These are phyloP conservation scores for Uronychia setigera DNA, from an alignment of 73 alveolate genomes.

Conservation along the genomic window DNA sequence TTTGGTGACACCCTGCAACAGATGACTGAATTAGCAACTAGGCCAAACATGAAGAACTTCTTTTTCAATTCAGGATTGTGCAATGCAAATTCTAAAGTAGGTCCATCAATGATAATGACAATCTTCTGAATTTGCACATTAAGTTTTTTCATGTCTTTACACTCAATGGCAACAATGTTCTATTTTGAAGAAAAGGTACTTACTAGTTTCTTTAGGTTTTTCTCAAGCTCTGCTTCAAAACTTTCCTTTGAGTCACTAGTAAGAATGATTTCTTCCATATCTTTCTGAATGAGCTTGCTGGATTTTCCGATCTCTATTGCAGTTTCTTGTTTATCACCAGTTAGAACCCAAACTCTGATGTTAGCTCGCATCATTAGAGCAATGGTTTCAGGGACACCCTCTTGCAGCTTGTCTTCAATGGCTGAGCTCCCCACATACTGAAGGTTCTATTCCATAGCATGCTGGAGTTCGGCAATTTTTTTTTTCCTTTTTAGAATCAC, in stretches of 20 bases:
- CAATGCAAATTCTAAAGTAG: slow-evolving; percentile 47
- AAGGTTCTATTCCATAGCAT: slow-evolving; percentile 69
- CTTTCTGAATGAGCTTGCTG: slow-evolving; percentile 77
- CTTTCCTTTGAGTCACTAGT: slow-evolving; percentile 49
- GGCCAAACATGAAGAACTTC: slow-evolving; percentile 55
- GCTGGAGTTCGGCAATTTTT: slow-evolving; percentile 57
- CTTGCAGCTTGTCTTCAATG: slow-evolving; percentile 89
- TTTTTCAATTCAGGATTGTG: slow-evolving; percentile 8
- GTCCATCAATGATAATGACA: slow-evolving; percentile 65
- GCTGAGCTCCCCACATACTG: slow-evolving; percentile 83
- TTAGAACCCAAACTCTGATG: slow-evolving; percentile 90
- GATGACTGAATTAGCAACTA: slow-evolving; percentile 59
- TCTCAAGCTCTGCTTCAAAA: slow-evolving; percentile 14
- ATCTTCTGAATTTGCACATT: slow-evolving; percentile 1
- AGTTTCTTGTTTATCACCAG: slow-evolving; percentile 94
- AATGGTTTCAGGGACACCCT: slow-evolving; percentile 73
- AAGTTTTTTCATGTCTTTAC: background rate
- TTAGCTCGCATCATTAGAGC: slow-evolving; percentile 76
- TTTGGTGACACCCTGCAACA: slow-evolving; percentile 83
- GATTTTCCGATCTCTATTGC: slow-evolving; percentile 89
- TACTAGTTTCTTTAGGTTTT: background rate
- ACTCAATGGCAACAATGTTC: background rate
- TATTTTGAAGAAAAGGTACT: background rate
- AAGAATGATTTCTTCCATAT: slow-evolving; percentile 73
- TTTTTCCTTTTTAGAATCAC: slow-evolving; percentile 68